Percentiles rank a stretch among this genome's conserved stretches.
Evolutionary conservation across 768 basidiomycete genomes (phyloP).

Genomic region (Hericium coralloides): DNA sequence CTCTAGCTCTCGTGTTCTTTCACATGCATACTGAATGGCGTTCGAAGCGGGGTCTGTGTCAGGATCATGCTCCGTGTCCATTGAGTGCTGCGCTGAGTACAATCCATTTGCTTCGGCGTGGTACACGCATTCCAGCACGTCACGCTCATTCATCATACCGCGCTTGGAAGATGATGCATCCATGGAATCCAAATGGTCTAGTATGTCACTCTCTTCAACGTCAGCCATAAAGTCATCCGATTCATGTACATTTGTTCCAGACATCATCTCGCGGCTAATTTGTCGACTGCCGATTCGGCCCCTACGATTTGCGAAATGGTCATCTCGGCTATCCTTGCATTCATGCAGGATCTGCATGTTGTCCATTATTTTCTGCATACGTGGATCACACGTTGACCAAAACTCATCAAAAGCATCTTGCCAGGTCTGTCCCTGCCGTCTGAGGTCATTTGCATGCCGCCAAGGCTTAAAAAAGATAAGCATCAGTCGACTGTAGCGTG

Average conservation of each 20-base stretch:
- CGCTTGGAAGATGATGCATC: too few species aligned
- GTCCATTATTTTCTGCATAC: conserved; percentile 17
- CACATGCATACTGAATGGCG: background rate
- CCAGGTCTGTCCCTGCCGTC: conserved; percentile 17
- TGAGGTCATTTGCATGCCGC: conserved; percentile 19
- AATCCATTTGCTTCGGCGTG: background rate
- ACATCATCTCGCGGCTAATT: background rate
- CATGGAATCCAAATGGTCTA: background rate
- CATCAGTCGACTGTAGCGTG: conserved; percentile 10
- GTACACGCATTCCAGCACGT: background rate
- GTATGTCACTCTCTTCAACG: background rate
- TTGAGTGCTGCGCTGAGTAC: background rate
- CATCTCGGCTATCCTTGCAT: conserved; percentile 27
- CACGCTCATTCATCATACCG: background rate
- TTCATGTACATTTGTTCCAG: background rate
- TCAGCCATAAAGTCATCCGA: background rate
- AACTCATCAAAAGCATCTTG: conserved; percentile 21
- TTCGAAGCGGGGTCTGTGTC: background rate
- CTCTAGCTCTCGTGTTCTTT: too few species aligned
- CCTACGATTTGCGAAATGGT: conserved; percentile 22
- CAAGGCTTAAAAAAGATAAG: conserved; percentile 17
- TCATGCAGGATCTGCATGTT: conserved; percentile 37
- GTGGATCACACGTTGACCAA: background rate
- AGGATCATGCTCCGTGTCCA: background rate
- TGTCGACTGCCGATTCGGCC: background rate